A percentile compares a stretch with the other conserved stretches of the same genome.
These are phyloP conservation scores for Scedosporium aurantiacum DNA, from an alignment of 2,329 filamentous ascomycete genomes.

Conservation along the genomic window DNA sequence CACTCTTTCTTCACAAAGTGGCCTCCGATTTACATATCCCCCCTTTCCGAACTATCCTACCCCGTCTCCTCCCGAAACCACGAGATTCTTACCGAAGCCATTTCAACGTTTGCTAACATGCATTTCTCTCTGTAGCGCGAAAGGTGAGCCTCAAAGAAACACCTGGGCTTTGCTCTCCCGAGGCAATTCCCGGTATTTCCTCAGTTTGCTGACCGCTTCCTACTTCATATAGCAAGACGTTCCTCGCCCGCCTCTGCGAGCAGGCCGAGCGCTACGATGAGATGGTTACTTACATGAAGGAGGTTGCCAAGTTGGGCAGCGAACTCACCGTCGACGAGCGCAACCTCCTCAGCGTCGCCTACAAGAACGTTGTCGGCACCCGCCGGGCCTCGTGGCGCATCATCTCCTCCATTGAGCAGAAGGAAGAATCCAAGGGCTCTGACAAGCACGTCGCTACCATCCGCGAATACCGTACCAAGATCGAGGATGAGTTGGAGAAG, in stretches of 20 bases:
- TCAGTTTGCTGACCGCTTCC: neutral
- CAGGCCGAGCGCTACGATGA: constrained; percentile 99
- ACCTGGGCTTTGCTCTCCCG: neutral
- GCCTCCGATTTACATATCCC: neutral
- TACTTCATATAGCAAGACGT: constrained; percentile 72
- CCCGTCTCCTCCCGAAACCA: constrained; percentile 6
- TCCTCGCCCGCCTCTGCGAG: constrained; percentile 99
- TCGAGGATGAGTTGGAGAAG: constrained; percentile 92
- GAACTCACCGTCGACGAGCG: constrained; percentile 93
- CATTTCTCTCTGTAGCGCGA: constrained; percentile 45
- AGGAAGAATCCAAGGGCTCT: constrained; percentile 97
- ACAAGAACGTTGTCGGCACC: constrained; percentile 99
- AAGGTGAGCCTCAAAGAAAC: constrained; percentile 40
- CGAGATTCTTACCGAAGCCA: constrained; percentile 7
- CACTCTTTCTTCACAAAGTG: too few species aligned
- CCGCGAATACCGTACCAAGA: constrained; percentile 96
- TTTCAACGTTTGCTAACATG: constrained; percentile 23
- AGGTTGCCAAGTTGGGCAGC: constrained; percentile 80
- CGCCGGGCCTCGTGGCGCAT: constrained; percentile 98
- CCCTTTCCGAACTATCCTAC: neutral
- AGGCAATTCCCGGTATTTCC: constrained; percentile 15
- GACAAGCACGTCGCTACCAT: constrained; percentile 92
- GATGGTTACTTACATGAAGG: constrained; percentile 99
- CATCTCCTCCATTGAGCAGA: constrained; percentile 99
- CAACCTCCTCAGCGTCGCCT: constrained; percentile 95